These are phyloP conservation scores for Populus nigra DNA, from an alignment of 345 rosid genomes.

Conservation along the genomic window DNA sequence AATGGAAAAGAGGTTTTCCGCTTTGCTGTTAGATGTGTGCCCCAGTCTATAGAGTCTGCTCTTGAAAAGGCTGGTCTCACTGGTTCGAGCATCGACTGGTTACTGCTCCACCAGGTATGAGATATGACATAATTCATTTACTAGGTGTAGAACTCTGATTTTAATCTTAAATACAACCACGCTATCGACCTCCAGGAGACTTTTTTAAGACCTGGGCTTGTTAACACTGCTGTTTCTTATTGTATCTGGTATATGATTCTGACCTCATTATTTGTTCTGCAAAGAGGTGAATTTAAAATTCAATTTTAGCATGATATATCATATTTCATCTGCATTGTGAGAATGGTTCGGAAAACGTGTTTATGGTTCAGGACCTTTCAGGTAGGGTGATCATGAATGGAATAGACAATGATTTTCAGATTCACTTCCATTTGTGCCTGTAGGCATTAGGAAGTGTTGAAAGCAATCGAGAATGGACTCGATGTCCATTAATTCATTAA, in stretches of 20 bases:
- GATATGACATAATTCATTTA: neutral
- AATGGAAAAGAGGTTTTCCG: slow-evolving; percentile 94
- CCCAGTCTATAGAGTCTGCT: slow-evolving; percentile 75
- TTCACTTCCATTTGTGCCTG: neutral
- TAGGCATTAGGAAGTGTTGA: neutral
- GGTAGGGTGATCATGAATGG: neutral
- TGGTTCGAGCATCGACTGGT: slow-evolving; percentile 75
- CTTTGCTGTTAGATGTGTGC: slow-evolving; percentile 80
- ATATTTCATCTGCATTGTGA: no score
- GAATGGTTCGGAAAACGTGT: neutral
- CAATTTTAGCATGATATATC: no score
- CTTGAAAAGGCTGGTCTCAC: slow-evolving; percentile 74
- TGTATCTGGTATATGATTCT: neutral
- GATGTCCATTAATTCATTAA: neutral
- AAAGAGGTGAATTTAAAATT: no score
- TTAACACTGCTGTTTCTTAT: neutral
- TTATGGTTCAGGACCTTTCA: neutral
- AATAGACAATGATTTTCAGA: neutral
- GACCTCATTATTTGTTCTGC: no score
- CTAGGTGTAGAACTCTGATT: neutral
- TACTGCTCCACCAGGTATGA: slow-evolving; percentile 87
- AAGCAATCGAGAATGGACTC: neutral
- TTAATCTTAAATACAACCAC: neutral
- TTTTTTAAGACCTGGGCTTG: neutral
- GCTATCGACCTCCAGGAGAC: neutral